A percentile compares a stretch with the other conserved stretches of the same genome.
phyloP scores from a whole-genome alignment of 1,284 basidiomycete species.

The Peniophora sp. region DNA sequence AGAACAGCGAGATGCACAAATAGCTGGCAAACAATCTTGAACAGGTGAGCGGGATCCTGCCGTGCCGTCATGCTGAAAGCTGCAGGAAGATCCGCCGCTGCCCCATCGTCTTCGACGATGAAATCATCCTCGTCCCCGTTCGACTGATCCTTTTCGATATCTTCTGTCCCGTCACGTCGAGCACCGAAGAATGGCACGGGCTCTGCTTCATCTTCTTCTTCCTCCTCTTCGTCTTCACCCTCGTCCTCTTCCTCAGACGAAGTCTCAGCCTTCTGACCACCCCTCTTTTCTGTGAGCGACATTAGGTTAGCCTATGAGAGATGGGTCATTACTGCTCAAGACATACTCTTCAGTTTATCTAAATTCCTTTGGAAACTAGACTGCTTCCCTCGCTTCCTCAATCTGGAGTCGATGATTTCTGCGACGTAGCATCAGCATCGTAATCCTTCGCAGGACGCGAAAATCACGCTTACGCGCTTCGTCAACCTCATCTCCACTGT shows the following conservation, averaged over 20 bases:
- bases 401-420: conserved; percentile 59
- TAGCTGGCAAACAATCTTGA: conserved; percentile 82
- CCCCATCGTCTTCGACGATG: conserved; percentile 58
- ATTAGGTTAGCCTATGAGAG: too few relatives aligned
- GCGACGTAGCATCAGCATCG: conserved; percentile 4
- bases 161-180: conserved; percentile 6
- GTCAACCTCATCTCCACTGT: neutral
- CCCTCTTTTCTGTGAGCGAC: conserved; percentile 3
- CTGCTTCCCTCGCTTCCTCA: conserved; percentile 54
- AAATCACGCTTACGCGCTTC: neutral
- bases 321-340: too few relatives aligned
- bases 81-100: conserved; percentile 47
- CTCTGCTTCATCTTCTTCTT: conserved; percentile 17
- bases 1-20: conserved; percentile 74
- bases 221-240: neutral
- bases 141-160: conserved; percentile 20
- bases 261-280: conserved; percentile 3
- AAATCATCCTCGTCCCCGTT: conserved; percentile 55
- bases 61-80: conserved; percentile 73
- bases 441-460: neutral
- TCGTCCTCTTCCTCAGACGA: neutral
- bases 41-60: conserved; percentile 68
- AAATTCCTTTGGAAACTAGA: conserved; percentile 56
- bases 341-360: conserved; percentile 55
- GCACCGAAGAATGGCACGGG: conserved; percentile 21